Evolutionary conservation across 2,329 filamentous ascomycete genomes (phyloP).

Genomic region (Fusarium globosum): DNA sequence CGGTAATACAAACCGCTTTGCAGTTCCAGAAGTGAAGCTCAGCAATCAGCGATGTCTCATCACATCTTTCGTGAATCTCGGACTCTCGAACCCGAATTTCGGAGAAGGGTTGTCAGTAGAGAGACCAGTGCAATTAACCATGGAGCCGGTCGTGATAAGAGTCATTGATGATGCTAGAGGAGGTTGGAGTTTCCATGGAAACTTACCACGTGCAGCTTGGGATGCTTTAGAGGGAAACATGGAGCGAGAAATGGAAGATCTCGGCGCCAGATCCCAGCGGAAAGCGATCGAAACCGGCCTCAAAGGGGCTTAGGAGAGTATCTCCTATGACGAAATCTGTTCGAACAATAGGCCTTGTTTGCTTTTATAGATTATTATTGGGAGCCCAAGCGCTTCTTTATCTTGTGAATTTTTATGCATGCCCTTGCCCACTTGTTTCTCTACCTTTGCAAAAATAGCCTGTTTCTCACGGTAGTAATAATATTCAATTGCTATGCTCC

Average conservation of each 20-base stretch:
- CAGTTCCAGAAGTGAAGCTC: neutral
- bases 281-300: accelerated
- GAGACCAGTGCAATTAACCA: neutral
- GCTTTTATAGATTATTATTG: neutral
- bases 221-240: neutral
- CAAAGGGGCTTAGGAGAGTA: accelerated
- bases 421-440: too few relatives aligned
- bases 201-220: neutral
- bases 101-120: neutral
- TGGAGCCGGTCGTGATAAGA: neutral
- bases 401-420: too few relatives aligned
- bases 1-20: neutral
- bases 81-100: neutral
- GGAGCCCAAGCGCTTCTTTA: accelerated
- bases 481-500: too few relatives aligned
- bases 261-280: accelerated
- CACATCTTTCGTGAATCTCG: neutral
- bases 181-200: neutral
- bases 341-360: accelerated
- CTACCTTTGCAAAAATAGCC: too few relatives aligned
- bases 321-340: accelerated
- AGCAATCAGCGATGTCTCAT: neutral
- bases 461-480: too few relatives aligned
- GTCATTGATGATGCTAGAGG: neutral
- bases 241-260: neutral